Percentiles rank a stretch among this genome's conserved stretches.
phyloP scores from a whole-genome alignment of 108 stramenopile species.

The Cyclotella atomus region DNA sequence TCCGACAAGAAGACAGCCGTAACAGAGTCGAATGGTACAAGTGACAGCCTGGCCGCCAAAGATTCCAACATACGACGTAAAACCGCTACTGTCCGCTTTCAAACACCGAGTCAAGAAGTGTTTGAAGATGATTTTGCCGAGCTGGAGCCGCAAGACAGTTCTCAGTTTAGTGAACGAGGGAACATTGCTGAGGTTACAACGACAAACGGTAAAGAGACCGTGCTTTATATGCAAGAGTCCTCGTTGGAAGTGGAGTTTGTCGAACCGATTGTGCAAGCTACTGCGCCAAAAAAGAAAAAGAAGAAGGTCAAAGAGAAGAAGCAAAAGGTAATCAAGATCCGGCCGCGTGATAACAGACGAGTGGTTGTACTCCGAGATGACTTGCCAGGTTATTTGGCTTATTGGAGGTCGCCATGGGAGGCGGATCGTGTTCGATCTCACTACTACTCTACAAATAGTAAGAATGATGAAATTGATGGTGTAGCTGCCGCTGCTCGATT shows the following conservation, averaged over 20 bases:
- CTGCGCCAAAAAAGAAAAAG: constrained; percentile 9
- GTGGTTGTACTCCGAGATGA: constrained; percentile 4
- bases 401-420: constrained; percentile 50
- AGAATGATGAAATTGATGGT: constrained; percentile 15
- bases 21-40: not conserved
- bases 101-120: not conserved
- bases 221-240: constrained; percentile 15
- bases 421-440: constrained; percentile 3
- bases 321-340: not conserved
- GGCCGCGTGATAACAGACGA: not conserved
- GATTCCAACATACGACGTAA: not conserved
- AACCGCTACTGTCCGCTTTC: not conserved
- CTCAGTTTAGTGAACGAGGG: not conserved
- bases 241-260: constrained; percentile 24
- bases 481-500: constrained; percentile 23
- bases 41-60: not conserved
- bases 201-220: constrained; percentile 1
- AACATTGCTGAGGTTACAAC: constrained; percentile 13
- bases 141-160: not conserved
- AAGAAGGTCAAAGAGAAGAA: constrained; percentile 6
- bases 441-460: not conserved
- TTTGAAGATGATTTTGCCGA: not conserved
- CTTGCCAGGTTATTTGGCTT: constrained; percentile 22
- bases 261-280: not conserved
- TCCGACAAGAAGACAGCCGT: not conserved